Evolutionary conservation across 2,329 filamentous ascomycete species (phyloP).

Genomic region (Colletotrichum orchidophilum): DNA sequence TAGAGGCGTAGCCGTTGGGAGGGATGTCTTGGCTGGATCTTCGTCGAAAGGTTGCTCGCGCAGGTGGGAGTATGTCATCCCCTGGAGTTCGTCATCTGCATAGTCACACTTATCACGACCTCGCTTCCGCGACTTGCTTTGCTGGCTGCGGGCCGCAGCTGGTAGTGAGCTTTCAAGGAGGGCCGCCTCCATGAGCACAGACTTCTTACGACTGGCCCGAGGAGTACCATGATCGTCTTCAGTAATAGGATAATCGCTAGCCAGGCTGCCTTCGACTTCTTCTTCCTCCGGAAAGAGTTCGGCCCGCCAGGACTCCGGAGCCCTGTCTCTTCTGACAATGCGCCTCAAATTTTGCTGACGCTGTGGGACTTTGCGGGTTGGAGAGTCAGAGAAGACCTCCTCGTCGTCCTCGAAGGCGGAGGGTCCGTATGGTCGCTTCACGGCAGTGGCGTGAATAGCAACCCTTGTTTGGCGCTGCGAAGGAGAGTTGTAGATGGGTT

Average conservation of each 20-base stretch:
- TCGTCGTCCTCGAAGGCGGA: conserved; percentile 38
- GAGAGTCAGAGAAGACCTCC: conserved; percentile 40
- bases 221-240: conserved; percentile 34
- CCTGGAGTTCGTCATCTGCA: conserved; percentile 63
- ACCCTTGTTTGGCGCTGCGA: conserved; percentile 43
- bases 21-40: conserved; percentile 60
- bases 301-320: not conserved
- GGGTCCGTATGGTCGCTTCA: conserved; percentile 40
- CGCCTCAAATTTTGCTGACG: conserved; percentile 27
- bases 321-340: conserved; percentile 1
- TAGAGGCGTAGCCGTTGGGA: conserved; percentile 45
- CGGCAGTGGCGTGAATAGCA: conserved; percentile 49
- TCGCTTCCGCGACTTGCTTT: conserved; percentile 48
- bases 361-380: conserved; percentile 31
- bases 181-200: conserved; percentile 35
- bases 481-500: conserved; percentile 28
- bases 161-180: conserved; percentile 36
- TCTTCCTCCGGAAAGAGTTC: conserved; percentile 2
- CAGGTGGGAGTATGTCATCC: conserved; percentile 63
- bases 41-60: conserved; percentile 64
- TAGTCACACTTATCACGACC: conserved; percentile 61
- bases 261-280: conserved; percentile 24
- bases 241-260: conserved; percentile 17
- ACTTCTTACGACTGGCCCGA: conserved; percentile 34
- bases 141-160: conserved; percentile 27